Evolutionary conservation across 805 yeast species (phyloP).

Genomic region (Candida golubevii): DNA sequence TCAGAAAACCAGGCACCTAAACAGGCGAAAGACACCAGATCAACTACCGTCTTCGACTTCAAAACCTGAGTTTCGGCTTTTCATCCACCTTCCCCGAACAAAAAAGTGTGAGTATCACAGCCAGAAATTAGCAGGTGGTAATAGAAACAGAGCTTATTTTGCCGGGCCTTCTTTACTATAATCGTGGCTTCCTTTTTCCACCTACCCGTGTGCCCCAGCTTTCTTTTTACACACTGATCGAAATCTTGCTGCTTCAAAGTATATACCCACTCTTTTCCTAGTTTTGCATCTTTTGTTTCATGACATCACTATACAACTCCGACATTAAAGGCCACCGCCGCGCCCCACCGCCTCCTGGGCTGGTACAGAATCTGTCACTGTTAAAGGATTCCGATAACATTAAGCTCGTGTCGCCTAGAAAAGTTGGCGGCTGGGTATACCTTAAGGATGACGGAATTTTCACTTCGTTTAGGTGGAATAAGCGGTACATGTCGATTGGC

Average conservation of each 20-base stretch:
- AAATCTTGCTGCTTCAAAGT: neutral
- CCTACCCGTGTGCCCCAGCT: too few species aligned
- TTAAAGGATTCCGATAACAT: conserved; percentile 3
- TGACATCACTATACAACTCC: conserved; percentile 39
- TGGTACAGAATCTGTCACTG: neutral
- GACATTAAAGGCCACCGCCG: conserved; percentile 39
- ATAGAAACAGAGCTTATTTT: too few species aligned
- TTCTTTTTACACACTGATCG: too few species aligned
- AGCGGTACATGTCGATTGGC: conserved; percentile 71
- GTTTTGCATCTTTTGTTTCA: conserved; percentile 6
- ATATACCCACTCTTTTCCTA: neutral
- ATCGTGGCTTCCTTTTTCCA: too few species aligned
- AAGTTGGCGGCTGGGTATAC: conserved; percentile 77
- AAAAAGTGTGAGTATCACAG: too few species aligned
- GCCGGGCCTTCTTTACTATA: too few species aligned
- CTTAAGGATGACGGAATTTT: conserved; percentile 86
- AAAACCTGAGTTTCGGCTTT: too few species aligned
- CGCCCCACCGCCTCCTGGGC: conserved; percentile 43
- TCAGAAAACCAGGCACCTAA: too few species aligned
- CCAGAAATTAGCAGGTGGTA: too few species aligned
- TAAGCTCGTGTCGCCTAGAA: conserved; percentile 11
- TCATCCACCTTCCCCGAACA: too few species aligned
- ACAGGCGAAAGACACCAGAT: too few species aligned
- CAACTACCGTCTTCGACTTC: too few species aligned
- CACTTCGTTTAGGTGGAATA: conserved; percentile 88